A percentile compares a stretch with the other conserved stretches of the same genome.
phyloP scores from a whole-genome alignment of 2,329 filamentous ascomycete genomes.

The Corynespora cassiicola region DNA sequence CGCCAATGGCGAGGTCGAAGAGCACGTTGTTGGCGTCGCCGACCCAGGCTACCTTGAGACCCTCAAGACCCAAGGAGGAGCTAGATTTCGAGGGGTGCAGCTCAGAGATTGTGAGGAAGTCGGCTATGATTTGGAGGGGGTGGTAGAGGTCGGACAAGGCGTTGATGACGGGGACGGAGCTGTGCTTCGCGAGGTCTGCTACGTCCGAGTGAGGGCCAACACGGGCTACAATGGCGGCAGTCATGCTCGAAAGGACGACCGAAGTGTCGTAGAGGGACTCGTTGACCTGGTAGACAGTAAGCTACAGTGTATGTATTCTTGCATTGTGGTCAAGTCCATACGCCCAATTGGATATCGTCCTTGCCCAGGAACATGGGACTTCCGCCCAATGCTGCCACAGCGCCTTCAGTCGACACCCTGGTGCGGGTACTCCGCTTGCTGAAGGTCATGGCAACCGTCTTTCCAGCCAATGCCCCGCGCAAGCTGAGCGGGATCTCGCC shows the following conservation, averaged over 20 bases:
- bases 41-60: constrained; percentile 92
- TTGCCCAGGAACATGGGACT: constrained; percentile 97
- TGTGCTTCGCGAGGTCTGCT: constrained; percentile 55
- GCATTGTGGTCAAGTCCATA: constrained; percentile 47
- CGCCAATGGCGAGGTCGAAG: constrained; percentile 89
- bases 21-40: constrained; percentile 98
- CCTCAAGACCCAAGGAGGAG: constrained; percentile 71
- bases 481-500: constrained; percentile 67
- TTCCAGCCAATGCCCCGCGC: constrained; percentile 69
- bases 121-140: constrained; percentile 91
- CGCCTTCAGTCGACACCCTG: constrained; percentile 90
- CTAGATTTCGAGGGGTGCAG: constrained; percentile 63
- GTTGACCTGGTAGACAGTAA: constrained; percentile 67
- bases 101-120: constrained; percentile 90
- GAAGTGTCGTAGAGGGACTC: constrained; percentile 94
- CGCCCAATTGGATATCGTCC: constrained; percentile 94
- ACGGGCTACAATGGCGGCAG: constrained; percentile 56
- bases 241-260: constrained; percentile 83
- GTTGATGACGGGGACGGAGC: constrained; percentile 58
- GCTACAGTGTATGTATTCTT: constrained; percentile 4
- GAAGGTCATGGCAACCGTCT: constrained; percentile 95
- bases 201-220: constrained; percentile 60
- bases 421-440: constrained; percentile 95
- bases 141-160: constrained; percentile 87
- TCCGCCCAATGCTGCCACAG: constrained; percentile 85